Base-by-base conservation (phyloP, 2,329 filamentous ascomycete genomes). In the Botryotinia calthae region DNA sequence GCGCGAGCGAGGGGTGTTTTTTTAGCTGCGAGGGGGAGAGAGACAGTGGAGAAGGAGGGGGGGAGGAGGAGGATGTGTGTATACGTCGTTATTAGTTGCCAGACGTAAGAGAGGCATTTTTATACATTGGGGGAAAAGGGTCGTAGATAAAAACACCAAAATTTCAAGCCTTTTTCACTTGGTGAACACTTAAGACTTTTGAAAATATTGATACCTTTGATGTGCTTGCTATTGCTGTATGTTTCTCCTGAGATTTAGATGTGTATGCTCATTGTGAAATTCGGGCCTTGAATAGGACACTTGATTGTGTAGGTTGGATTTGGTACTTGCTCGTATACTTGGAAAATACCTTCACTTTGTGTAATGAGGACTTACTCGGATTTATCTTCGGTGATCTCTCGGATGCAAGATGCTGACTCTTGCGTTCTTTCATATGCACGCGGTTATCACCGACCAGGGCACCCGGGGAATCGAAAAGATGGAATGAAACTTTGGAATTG, bases 71-170 rank as follows among this genome's bases (percentile, higher is more conserved):
- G 56, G 66, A 71, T 70, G 42, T 70, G 42, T 66, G 73, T 75
- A 73, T 75, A 75, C 76, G 74, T 66, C 31, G 65, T 25, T 16
- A 18, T 18, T 37, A 9, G 65, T 7, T 14, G 64, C 34, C 34
- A 20, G 48, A 56, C 37, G 48, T 28, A 56, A 68, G 48, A 25
- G n/a, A 40, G 63, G 48, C 65, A 42, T 61, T 69, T 69, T 69
- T 74, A 76, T 74, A 75, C 75, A 37, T 71, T 31, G 63, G 63
- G 56, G 25, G 14, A 18, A 54, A 28, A 20, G 16, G 74, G 73
- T 73, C 64, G 73, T 76, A 77, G 74, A 78, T 72, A 46, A 70
- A 66, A 63, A 56, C 48, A 56, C 16, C n/a, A 31, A 31, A 56
- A 28, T 56, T 56, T 44, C 16, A 25, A 31, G 51, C 16, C 34